Evolutionary conservation across 1,284 basidiomycete species (phyloP), one percentile per base, ranked within the genome.

Genomic region (Microstroma glucosiphilum): DNA sequence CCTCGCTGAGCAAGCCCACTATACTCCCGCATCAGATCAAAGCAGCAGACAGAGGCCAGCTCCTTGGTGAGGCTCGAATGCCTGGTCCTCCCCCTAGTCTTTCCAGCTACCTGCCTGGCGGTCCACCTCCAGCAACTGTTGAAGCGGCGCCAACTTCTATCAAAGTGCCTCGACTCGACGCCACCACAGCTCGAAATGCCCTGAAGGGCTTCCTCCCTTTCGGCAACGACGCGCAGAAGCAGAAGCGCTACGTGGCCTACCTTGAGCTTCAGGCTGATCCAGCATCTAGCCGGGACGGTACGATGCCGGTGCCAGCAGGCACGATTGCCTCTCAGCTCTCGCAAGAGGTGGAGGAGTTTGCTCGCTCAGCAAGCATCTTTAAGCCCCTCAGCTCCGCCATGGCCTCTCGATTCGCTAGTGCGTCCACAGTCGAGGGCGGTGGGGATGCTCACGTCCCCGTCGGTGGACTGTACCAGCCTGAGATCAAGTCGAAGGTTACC

Each of bases 341-440:
- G 71, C 87, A 87, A 65, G 94, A 98, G 80, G 82, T 96, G 40
- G 82, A 83, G 49, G 90, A 93, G 67, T 98, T 92, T 70, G 86
- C 88, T 0, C 89, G 91, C 74, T 86, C 89, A 0, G 96, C 94
- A 0, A 82, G 85, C 26, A 86, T 97, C 30, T 97, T 96, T 82
- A 91, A 91, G 69, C 94, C 94, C 0, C 87, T 94, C 76, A 88
- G 88, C 0, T 90, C 87, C 17, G 90, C 91, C 23, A 96, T 98
- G 89, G 91, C 92, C 0, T 88, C 86, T 19, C 85, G 94, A 6
- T 98, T 98, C 80, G 91, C 89, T 1, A 68, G 64, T 13, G 74
- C 72, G 1, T 88, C 86, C 60, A 89, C 89, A 0, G 48, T 49
- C 1, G 57, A 56, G 26, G 60, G 62, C 56, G 66, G 60, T 19